Base-by-base conservation (phyloP, 176 grass and related monocot species). In the Oryza coarctata region DNA sequence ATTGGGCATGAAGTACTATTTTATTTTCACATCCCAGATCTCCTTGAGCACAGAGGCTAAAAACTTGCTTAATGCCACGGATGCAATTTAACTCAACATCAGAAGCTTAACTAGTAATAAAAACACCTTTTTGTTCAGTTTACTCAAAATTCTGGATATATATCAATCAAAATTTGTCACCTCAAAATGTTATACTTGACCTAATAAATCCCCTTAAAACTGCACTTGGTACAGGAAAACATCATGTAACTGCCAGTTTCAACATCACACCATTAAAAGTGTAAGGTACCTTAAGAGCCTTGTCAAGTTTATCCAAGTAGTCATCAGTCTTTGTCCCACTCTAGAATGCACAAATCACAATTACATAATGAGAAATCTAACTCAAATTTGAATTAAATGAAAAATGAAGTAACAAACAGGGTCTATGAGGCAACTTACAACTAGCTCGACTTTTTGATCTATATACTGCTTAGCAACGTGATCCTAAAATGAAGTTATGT, bases 361-460 rank as follows among this genome's bases (percentile, higher is more conserved):
- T 71, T 7, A 85, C 2, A 23, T 38, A 70, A 68, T 25, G 34
- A 67, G 4, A 62, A 50, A 61, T 70, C 83, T 39, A 88, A 47
- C 36, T 71, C n/a, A 66, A 76, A 60, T 28, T 71, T 45, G n/a
- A 67, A 61, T 26, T 29, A 49, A 0, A 12, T 57, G 47, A 20
- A 64, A 43, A 36, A 75, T 17, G 13, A 62, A 65, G 36, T 49
- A 75, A 78, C 6, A 63, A 84, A 30, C 15, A 71, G 32, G 1
- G 23, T 64, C 43, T 1, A 75, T 62, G 15, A 60, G 58, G 64
- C 22, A 72, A 90, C 90, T 88, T 91, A 95, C 92, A 62, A 25
- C 47, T 83, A 95, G 72, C 72, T 98, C 95, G 75, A 98, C 63
- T 88, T 98, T 95, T 83, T 95, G 88, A 88, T 98, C 86, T 66